These are phyloP conservation scores for Singerocomus inundabilis DNA, from an alignment of 1,284 basidiomycete genomes.

Conservation along the genomic window DNA sequence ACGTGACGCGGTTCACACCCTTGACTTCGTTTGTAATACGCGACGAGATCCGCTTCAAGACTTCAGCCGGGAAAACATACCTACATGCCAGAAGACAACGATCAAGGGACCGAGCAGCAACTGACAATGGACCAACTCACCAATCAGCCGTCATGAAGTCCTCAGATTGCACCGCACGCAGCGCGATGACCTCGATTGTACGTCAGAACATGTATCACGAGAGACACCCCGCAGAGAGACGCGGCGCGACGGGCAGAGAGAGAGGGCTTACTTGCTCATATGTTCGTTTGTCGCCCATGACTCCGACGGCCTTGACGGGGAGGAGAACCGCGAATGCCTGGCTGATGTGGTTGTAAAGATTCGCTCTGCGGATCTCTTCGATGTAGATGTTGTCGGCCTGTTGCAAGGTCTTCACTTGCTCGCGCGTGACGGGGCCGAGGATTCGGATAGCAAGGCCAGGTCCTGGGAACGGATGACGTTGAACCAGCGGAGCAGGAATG, in stretches of 20 bases:
- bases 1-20: conserved; percentile 92
- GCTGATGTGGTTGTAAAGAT: conserved; percentile 91
- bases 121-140: conserved; percentile 39
- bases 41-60: conserved; percentile 90
- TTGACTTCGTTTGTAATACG: conserved; percentile 97
- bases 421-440: conserved; percentile 89
- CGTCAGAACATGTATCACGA: background rate
- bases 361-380: conserved; percentile 93
- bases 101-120: background rate
- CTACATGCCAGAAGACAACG: conserved; percentile 35
- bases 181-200: conserved; percentile 67
- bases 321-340: conserved; percentile 97
- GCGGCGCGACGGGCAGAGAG: background rate
- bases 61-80: conserved; percentile 93
- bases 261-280: conserved; percentile 81
- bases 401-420: conserved; percentile 94
- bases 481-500: conserved; percentile 92
- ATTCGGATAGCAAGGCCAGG: conserved; percentile 99
- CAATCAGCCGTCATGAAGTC: conserved; percentile 99
- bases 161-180: conserved; percentile 90
- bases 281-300: conserved; percentile 96
- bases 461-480: conserved; percentile 99
- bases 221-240: background rate
- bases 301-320: conserved; percentile 96
- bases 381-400: conserved; percentile 97